Evolutionary conservation across 1,139 yeast genomes (phyloP), one percentile per base, ranked within the genome.

Genomic region (Protomyces macrosporus): DNA sequence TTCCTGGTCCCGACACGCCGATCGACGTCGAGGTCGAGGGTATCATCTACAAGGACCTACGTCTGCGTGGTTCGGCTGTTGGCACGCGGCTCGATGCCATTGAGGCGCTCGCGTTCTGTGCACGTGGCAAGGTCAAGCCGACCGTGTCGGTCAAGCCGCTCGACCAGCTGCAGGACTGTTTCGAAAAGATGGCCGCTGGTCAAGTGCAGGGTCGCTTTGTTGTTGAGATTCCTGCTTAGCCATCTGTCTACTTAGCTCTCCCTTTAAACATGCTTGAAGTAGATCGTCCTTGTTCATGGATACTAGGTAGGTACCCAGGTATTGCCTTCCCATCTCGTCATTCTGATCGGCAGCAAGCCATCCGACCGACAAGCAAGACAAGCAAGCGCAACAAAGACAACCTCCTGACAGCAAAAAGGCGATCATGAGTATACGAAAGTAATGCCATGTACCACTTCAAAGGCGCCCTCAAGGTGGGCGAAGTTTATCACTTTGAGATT

Each of bases 11-110:
- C 16, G 50, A 51, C 6, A 45, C 60, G 7, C 63, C 64, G 14
- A 52, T 63, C 36, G 56, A 40, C 16, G 52, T 55, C 12, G 63
- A 60, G 35, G 60, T 59, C 10, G 52, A 51, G 30, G 32, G 76
- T 68, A 82, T 86, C 63, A 91, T 87, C 68, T 81, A 85, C 70
- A 84, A 81, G 75, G 82, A 88, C 59, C 78, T 86, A 72, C 78
- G 78, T 73, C 84, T 87, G 72, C 82, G 79, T 73, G 93, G 91
- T 69, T 86, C 91, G 60, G 86, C 86, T 73, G 93, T 87, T 67
- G 93, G 93, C 69, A 86, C 86, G 81, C 84, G 91, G 76, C 86
- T 86, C 67, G 93, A 87, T 75, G 80, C 90, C 66, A 82, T 84
- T 70, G 93, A 87, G 76, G 91, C 93, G 66, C 76, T 87, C 69